phyloP scores from a whole-genome alignment of 1,284 basidiomycete species.

The Cerioporus squamosus region DNA sequence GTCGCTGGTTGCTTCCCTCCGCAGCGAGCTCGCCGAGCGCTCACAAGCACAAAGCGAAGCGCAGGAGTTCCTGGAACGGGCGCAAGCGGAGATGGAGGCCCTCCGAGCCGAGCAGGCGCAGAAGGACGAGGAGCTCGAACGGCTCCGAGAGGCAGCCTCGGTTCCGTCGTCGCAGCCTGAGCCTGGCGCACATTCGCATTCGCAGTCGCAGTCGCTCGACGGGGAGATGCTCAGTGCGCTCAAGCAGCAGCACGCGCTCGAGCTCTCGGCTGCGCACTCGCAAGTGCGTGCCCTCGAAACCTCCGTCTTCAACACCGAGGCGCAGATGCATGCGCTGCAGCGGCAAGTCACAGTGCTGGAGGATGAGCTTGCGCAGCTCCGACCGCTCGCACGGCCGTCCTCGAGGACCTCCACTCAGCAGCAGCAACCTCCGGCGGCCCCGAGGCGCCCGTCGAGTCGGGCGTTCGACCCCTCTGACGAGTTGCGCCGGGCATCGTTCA shows the following conservation, averaged over 20 bases:
- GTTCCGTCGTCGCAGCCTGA: constrained; percentile 30
- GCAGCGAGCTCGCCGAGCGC: constrained; percentile 54
- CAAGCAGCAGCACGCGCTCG: constrained; percentile 75
- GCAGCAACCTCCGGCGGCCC: constrained; percentile 20
- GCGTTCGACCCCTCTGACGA: constrained; percentile 47
- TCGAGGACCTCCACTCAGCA: constrained; percentile 44
- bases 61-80: constrained; percentile 60
- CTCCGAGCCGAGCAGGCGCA: constrained; percentile 60
- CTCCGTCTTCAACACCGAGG: constrained; percentile 72
- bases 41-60: constrained; percentile 59
- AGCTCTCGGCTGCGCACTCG: constrained; percentile 78
- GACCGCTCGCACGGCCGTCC: constrained; percentile 44
- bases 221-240: constrained; percentile 72
- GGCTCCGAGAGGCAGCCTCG: constrained; percentile 48
- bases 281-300: constrained; percentile 78
- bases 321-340: constrained; percentile 70
- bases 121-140: constrained; percentile 69
- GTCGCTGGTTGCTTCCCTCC: constrained; percentile 53
- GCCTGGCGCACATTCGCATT: constrained; percentile 31
- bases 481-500: constrained; percentile 51
- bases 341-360: constrained; percentile 67
- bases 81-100: constrained; percentile 68
- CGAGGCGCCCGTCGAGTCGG: constrained; percentile 55
- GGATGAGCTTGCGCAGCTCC: constrained; percentile 57
- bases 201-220: constrained; percentile 54